Evolutionary conservation across 441 rosid genomes (phyloP).

Genomic region (Gossypium gossypioides): DNA sequence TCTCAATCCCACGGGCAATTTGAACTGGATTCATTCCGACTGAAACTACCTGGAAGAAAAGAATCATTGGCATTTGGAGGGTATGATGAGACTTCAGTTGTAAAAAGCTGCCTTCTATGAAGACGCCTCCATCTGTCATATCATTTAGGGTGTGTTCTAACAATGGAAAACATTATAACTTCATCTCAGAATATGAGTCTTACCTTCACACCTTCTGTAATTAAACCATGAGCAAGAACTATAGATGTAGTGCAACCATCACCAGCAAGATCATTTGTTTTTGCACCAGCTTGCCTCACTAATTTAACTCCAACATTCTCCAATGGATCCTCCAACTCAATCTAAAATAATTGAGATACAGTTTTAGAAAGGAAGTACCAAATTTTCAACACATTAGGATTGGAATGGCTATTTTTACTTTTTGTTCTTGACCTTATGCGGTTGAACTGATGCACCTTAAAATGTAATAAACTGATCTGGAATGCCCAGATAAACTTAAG

Average conservation of each 20-base stretch:
- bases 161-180: neutral
- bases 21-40: constrained; percentile 74
- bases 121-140: neutral
- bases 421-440: neutral
- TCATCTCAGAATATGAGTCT: neutral
- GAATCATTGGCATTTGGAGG: constrained; percentile 1
- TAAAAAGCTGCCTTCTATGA: neutral
- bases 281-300: constrained; percentile 94
- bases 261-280: constrained; percentile 81
- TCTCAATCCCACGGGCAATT: constrained; percentile 72
- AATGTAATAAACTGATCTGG: neutral
- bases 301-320: constrained; percentile 91
- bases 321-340: constrained; percentile 77
- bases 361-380: neutral
- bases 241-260: constrained; percentile 91
- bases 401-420: neutral
- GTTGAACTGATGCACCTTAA: neutral
- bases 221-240: constrained; percentile 80
- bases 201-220: constrained; percentile 79
- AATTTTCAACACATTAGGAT: neutral
- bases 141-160: neutral
- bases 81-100: neutral
- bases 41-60: constrained; percentile 52
- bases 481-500: neutral
- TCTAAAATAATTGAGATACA: constrained; percentile 27